Percentiles rank a stretch among this genome's conserved stretches.
Evolutionary conservation across 108 stramenopile genomes (phyloP).

Genomic region (Fistulifera pelliculosa): DNA sequence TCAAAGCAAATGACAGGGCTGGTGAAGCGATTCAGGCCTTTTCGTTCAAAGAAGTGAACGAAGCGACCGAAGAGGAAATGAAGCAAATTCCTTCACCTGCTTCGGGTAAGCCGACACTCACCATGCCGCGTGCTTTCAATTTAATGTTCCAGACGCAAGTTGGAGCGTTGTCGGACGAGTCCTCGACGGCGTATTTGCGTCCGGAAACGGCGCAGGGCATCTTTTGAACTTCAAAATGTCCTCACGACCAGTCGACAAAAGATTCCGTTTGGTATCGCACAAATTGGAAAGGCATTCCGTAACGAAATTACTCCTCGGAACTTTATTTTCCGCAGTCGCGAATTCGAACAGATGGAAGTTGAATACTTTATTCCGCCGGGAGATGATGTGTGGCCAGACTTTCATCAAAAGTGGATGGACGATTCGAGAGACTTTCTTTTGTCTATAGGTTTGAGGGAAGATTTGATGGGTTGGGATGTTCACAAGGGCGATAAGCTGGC

Average conservation of each 20-base stretch:
- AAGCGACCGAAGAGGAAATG: conserved; percentile 75
- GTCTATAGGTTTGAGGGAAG: conserved; percentile 66
- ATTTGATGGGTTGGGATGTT: conserved; percentile 86
- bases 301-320: conserved; percentile 97
- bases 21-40: conserved; percentile 29
- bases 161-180: conserved; percentile 78
- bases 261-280: conserved; percentile 93
- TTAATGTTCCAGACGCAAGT: conserved; percentile 96
- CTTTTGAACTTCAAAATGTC: conserved; percentile 94
- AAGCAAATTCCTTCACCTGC: conserved; percentile 82
- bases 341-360: conserved; percentile 99
- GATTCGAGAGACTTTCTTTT: conserved; percentile 63
- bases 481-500: conserved; percentile 87
- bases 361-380: conserved; percentile 89
- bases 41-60: conserved; percentile 65
- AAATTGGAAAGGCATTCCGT: conserved; percentile 97
- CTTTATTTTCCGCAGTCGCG: conserved; percentile 94
- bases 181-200: conserved; percentile 83
- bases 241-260: conserved; percentile 64
- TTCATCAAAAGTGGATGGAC: conserved; percentile 82
- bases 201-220: conserved; percentile 99
- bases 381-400: conserved; percentile 77
- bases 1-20: conserved; percentile 41
- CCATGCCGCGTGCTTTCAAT: conserved; percentile 93
- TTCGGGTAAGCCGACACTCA: conserved; percentile 81